A percentile compares a stretch with the other conserved stretches of the same genome.
phyloP scores from a whole-genome alignment of 805 yeast genomes.

The Blastobotrys peoriensis region DNA sequence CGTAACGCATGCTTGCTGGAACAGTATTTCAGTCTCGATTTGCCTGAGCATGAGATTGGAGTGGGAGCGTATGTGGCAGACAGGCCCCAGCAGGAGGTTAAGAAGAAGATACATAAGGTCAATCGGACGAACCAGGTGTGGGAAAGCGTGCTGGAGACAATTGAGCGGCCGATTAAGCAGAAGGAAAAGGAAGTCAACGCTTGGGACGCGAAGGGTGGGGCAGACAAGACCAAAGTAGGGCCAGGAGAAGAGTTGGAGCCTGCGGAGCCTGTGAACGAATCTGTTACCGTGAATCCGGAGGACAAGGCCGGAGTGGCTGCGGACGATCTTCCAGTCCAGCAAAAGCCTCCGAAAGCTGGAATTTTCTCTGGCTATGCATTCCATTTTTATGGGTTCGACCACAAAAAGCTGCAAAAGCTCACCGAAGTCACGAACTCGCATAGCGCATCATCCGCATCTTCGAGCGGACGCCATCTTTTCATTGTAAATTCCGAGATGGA shows the following conservation, averaged over 20 bases:
- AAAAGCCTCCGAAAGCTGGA: constrained; percentile 6
- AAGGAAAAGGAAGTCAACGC: not conserved
- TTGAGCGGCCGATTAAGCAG: not conserved
- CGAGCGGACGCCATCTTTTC: constrained; percentile 2
- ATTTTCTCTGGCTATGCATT: constrained; percentile 43
- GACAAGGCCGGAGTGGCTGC: not conserved
- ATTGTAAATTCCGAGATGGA: constrained; percentile 26
- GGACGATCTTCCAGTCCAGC: not conserved
- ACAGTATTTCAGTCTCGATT: constrained; percentile 29
- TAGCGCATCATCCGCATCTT: constrained; percentile 31
- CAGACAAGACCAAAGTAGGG: not conserved
- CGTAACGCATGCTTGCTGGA: constrained; percentile 38
- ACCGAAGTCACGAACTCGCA: constrained; percentile 40
- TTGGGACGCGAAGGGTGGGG: not conserved
- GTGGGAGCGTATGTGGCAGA: constrained; percentile 24
- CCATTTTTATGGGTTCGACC: constrained; percentile 37
- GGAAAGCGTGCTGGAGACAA: constrained; percentile 11
- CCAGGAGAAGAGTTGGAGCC: too few relatives aligned
- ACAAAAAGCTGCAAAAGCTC: constrained; percentile 35
- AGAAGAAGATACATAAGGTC: constrained; percentile 1
- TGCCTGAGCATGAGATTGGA: constrained; percentile 30
- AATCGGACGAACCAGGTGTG: constrained; percentile 9
- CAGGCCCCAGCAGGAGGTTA: not conserved
- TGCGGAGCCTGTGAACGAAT: not conserved
- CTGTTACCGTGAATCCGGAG: not conserved